These are phyloP conservation scores for Lentinula guzmanii DNA, from an alignment of 768 basidiomycete genomes.

Conservation along the genomic window DNA sequence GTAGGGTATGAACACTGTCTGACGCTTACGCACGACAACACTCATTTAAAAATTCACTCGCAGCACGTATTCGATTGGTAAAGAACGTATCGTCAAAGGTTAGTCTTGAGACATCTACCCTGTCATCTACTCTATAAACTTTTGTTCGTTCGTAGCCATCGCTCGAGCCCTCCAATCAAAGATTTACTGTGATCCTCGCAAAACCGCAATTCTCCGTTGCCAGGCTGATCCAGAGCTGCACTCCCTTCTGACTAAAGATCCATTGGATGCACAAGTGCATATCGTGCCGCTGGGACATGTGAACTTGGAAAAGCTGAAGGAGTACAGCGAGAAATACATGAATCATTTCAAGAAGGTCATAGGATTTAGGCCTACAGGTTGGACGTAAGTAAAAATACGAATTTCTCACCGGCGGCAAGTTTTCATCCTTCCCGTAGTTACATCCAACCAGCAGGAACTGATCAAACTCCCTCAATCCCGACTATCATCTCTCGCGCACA, in stretches of 20 bases:
- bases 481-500: constrained; percentile 66
- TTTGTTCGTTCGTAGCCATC: constrained; percentile 40
- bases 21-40: background rate
- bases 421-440: constrained; percentile 36
- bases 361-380: constrained; percentile 92
- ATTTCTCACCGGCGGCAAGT: background rate
- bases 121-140: too few species aligned
- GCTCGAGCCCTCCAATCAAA: constrained; percentile 76
- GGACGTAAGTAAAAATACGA: constrained; percentile 61
- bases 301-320: constrained; percentile 67
- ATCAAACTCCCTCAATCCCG: constrained; percentile 57
- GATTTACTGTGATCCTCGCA: constrained; percentile 85
- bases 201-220: constrained; percentile 77
- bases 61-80: constrained; percentile 96
- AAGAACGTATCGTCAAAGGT: constrained; percentile 98
- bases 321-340: constrained; percentile 71
- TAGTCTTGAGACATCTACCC: background rate
- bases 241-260: constrained; percentile 68
- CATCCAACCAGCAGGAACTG: constrained; percentile 56
- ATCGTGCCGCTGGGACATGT: constrained; percentile 76
- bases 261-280: constrained; percentile 75
- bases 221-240: constrained; percentile 82
- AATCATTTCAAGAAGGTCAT: constrained; percentile 66
- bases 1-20: constrained; percentile 52
- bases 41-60: constrained; percentile 1